Conservation (phyloP, 805 yeast species). For the Zygotorulaspora sp. region DNA sequence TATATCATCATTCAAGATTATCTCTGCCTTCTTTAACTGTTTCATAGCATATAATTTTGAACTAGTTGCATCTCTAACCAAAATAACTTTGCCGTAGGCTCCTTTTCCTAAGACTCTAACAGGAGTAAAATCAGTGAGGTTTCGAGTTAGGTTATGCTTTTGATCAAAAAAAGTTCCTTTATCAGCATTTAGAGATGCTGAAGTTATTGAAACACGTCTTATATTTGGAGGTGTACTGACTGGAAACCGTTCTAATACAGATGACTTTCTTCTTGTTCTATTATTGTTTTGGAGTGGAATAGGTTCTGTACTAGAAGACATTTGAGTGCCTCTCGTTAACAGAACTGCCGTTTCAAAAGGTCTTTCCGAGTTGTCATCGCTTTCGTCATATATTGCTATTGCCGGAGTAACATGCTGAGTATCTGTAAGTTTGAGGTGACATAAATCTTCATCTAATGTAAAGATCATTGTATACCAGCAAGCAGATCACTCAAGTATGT, state of each 20-base stretch:
- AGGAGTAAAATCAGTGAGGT: slow-evolving; percentile 58
- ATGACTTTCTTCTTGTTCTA: slow-evolving; percentile 30
- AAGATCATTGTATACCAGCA: slow-evolving; percentile 19
- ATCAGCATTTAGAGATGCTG: slow-evolving; percentile 2
- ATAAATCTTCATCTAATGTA: slow-evolving; percentile 25
- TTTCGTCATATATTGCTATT: slow-evolving; percentile 9
- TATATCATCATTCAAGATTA: too few species aligned
- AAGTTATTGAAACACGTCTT: slow-evolving; percentile 23
- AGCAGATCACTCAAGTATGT: background rate
- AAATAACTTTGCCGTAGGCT: slow-evolving; percentile 80
- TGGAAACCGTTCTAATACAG: slow-evolving; percentile 29
- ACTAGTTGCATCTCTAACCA: slow-evolving; percentile 61
- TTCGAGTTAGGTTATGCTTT: slow-evolving; percentile 16
- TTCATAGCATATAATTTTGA: slow-evolving; percentile 79
- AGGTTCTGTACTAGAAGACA: slow-evolving; percentile 6
- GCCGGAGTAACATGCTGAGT: background rate
- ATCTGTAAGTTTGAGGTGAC: slow-evolving; percentile 7
- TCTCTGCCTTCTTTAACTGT: slow-evolving; percentile 76
- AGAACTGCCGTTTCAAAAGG: background rate
- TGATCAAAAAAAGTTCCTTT: background rate
- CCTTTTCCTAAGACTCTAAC: slow-evolving; percentile 80
- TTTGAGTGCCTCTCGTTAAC: background rate
- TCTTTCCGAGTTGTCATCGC: slow-evolving; percentile 1
- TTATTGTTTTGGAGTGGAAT: slow-evolving; percentile 4
- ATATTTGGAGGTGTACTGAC: slow-evolving; percentile 29